These are phyloP conservation scores for Pugionium cornutum DNA, from an alignment of 345 rosid genomes.

Conservation along the genomic window DNA sequence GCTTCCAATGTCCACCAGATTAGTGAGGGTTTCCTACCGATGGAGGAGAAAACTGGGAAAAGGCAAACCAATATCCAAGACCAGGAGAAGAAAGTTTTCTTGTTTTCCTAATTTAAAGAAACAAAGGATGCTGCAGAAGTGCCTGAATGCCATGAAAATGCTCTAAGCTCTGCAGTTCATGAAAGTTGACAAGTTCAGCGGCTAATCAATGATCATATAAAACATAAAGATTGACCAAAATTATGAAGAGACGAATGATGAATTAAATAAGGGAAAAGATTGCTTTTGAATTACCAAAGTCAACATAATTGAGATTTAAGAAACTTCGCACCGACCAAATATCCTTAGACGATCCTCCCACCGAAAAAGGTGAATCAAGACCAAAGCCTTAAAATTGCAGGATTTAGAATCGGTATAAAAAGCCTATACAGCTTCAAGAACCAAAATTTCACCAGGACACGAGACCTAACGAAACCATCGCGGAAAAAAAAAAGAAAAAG, in stretches of 20 bases:
- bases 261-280: background rate
- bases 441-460: background rate
- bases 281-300: conserved; percentile 10
- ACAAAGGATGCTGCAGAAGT: conserved; percentile 56
- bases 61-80: conserved; percentile 69
- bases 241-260: background rate
- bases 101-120: conserved; percentile 93
- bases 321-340: conserved; percentile 20
- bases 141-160: conserved; percentile 73
- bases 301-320: background rate
- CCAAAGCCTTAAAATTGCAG: background rate
- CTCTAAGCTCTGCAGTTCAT: conserved; percentile 57
- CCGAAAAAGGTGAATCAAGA: background rate
- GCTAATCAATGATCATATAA: conserved; percentile 4
- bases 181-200: background rate
- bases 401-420: background rate
- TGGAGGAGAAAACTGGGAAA: conserved; percentile 21
- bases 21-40: conserved; percentile 30
- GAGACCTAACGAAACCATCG: background rate
- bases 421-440: background rate
- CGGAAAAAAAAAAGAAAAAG: background rate
- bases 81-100: conserved; percentile 65
- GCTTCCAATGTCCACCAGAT: conserved; percentile 17
- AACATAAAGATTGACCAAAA: background rate
- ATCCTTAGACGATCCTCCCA: conserved; percentile 8